These are phyloP conservation scores for Magnusiomyces magnusii DNA, from an alignment of 1,139 yeast species.

Conservation along the genomic window DNA sequence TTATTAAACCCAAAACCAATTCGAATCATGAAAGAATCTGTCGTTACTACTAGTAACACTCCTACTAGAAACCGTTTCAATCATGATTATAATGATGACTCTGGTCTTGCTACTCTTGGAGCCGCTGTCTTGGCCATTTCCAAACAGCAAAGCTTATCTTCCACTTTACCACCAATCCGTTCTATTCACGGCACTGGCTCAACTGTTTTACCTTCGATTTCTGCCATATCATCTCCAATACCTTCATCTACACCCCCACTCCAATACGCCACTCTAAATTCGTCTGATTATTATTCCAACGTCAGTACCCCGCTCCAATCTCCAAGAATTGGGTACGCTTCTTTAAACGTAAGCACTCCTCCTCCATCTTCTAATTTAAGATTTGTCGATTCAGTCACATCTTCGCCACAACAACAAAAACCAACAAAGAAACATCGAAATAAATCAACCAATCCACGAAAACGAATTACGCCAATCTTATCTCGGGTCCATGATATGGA, in stretches of 20 bases:
- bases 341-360: neutral
- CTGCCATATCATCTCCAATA: neutral
- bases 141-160: neutral
- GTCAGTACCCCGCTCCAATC: neutral
- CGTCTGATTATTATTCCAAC: neutral
- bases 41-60: neutral
- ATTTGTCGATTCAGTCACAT: neutral
- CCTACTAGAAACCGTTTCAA: neutral
- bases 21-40: neutral
- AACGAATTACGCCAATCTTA: constrained; percentile 10
- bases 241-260: neutral
- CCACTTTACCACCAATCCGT: neutral
- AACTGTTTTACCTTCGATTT: constrained; percentile 11
- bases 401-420: neutral
- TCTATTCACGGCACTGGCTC: constrained; percentile 11
- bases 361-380: neutral
- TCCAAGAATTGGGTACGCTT: neutral
- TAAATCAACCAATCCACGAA: constrained; percentile 2
- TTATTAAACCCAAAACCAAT: neutral
- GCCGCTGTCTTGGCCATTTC: neutral
- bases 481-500: constrained; percentile 36
- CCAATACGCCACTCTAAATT: neutral
- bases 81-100: neutral
- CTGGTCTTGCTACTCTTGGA: neutral
- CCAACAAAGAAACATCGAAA: neutral